Evolutionary conservation across 2,329 filamentous ascomycete genomes (phyloP), one percentile per base, ranked within the genome.

Genomic region (Podosphaera aphanis): DNA sequence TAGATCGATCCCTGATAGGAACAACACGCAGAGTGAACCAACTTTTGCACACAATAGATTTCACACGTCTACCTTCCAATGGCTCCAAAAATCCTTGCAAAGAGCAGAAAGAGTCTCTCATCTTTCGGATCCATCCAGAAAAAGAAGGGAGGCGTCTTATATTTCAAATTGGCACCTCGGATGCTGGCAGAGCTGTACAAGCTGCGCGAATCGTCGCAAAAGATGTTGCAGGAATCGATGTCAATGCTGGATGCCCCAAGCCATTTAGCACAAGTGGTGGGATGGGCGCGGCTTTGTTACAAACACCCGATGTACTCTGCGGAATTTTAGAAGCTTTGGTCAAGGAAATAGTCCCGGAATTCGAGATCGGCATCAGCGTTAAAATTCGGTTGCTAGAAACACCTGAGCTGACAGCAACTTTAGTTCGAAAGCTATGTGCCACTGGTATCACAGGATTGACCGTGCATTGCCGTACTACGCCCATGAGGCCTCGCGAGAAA

Each of bases 241-340:
- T 98, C 50, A 98, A 98, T 61, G 85, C 90, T 0, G 90, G 90
- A n/a, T 98, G 90, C 59, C 90, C 90, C 0, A 98, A 98, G 62
- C 83, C 88, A 0, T 98, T 98, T 63, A 93, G 83, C 57, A 93
- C 88, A 2, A 73, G 73, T 50, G 85, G 85, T 49, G 90, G 90
- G 43, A 98, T 98, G 90, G 90, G 90, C 43, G 90, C 90, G 0
- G 88, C 86, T 1, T 70, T 98, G 18, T 71, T 98, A 15, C 74
- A 74, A 53, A 88, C 80, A 0, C 88, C 90, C 0, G 86, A 95
- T 52, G 76, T 73, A 56, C 71, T 98, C 1, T 80, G 77, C 54
- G 71, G 77, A 0, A 98, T 98, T 51, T 69, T 98, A 6, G 77
- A 80, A 49, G 77, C 83, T 0, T 68, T 98, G 8, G 86, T 95